phyloP scores from a whole-genome alignment of 192 early-diverging fungal species.

The Linnemannia schmuckeri region DNA sequence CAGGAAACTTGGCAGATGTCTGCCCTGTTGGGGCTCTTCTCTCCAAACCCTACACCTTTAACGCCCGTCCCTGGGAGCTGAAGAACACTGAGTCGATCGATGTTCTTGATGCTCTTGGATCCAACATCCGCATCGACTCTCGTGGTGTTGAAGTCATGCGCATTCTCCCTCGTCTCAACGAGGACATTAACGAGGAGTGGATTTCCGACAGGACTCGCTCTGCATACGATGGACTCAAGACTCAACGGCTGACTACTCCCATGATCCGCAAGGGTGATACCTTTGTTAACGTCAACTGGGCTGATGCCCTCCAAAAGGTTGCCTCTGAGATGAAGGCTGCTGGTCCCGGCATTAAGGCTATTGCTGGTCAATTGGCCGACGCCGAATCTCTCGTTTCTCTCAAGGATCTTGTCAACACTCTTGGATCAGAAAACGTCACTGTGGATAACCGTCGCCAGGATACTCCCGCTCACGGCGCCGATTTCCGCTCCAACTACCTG shows the following conservation, averaged over 20 bases:
- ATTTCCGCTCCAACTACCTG: slow-evolving; percentile 92
- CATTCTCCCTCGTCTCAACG: slow-evolving; percentile 94
- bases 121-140: slow-evolving; percentile 96
- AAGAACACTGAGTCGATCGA: slow-evolving; percentile 96
- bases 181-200: slow-evolving; percentile 99
- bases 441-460: slow-evolving; percentile 77
- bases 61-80: slow-evolving; percentile 96
- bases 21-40: slow-evolving; percentile 99
- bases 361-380: slow-evolving; percentile 95
- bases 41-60: slow-evolving; percentile 96
- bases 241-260: slow-evolving; percentile 95
- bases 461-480: slow-evolving; percentile 67
- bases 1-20: slow-evolving; percentile 97
- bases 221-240: slow-evolving; percentile 94
- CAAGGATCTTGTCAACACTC: slow-evolving; percentile 94
- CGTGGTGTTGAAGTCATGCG: slow-evolving; percentile 98
- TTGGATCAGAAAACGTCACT: slow-evolving; percentile 89
- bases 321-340: slow-evolving; percentile 73
- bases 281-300: slow-evolving; percentile 90
- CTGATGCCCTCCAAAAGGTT: slow-evolving; percentile 83
- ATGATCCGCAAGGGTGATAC: slow-evolving; percentile 86
- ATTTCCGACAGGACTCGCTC: slow-evolving; percentile 98
- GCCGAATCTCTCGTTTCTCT: slow-evolving; percentile 95
- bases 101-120: slow-evolving; percentile 94
- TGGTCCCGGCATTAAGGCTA: slow-evolving; percentile 79